A percentile compares a stretch with the other conserved stretches of the same genome.
These are phyloP conservation scores for Chloromonas sp. DNA, from an alignment of 163 green algal species.

Conservation along the genomic window DNA sequence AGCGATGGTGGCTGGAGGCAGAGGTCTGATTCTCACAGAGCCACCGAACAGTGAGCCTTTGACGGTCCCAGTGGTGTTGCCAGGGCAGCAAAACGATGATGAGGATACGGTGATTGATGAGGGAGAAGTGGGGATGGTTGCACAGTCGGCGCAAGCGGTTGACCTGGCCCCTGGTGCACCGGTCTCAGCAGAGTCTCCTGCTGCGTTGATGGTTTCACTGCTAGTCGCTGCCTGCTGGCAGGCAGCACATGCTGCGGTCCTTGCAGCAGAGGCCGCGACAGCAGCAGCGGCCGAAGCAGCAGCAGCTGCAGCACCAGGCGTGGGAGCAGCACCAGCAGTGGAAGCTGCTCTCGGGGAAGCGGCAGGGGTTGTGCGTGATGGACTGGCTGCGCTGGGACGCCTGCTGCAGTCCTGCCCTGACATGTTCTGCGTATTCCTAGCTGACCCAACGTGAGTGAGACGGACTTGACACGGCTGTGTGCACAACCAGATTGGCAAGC, in stretches of 20 bases:
- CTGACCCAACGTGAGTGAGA: slow-evolving; percentile 8
- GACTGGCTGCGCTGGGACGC: slow-evolving; percentile 20
- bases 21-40: background rate
- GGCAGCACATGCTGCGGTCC: background rate
- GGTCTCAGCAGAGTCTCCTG: no score
- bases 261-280: background rate
- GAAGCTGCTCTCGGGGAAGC: background rate
- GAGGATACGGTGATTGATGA: no score
- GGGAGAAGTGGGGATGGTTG: background rate
- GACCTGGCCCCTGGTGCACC: background rate
- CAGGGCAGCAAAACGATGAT: no score
- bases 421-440: slow-evolving; percentile 17
- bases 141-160: background rate
- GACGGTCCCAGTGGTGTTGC: no score
- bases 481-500: no score
- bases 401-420: slow-evolving; percentile 18
- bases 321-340: slow-evolving; percentile 10
- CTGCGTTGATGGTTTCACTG: no score
- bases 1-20: background rate
- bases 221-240: background rate
- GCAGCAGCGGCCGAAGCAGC: slow-evolving; percentile 1
- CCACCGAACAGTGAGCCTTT: no score
- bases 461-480: no score
- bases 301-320: background rate
- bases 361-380: slow-evolving; percentile 20